Evolutionary conservation across 257 asterid species (phyloP).

Genomic region (Forsythia suspensa): DNA sequence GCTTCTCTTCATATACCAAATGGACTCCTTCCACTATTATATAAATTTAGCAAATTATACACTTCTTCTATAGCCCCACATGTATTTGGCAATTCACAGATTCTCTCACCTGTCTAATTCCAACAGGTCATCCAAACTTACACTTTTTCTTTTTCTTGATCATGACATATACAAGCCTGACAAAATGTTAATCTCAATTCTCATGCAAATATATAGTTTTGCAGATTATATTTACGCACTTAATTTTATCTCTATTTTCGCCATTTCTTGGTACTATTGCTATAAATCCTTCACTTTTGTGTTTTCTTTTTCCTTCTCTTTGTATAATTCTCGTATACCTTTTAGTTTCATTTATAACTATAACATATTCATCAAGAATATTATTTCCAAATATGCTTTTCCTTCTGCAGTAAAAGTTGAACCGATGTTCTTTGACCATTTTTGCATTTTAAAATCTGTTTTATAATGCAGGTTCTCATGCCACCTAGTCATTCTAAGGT

Average conservation of each 20-base stretch:
- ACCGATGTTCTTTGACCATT: background rate
- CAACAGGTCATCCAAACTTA: background rate
- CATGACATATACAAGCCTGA: background rate
- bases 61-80: background rate
- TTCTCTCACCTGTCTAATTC: background rate
- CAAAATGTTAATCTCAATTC: background rate
- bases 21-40: background rate
- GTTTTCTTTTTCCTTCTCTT: background rate
- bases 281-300: too few relatives aligned
- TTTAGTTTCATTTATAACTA: background rate
- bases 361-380: too few relatives aligned
- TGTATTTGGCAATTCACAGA: background rate
- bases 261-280: background rate
- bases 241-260: background rate
- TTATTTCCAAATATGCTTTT: too few relatives aligned
- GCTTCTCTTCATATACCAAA: too few relatives aligned
- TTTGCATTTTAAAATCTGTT: background rate
- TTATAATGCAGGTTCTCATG: background rate
- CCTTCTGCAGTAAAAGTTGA: background rate
- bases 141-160: background rate
- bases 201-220: background rate
- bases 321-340: background rate
- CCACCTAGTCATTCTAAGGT: background rate
- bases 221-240: too few relatives aligned
- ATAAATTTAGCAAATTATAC: background rate